Evolutionary conservation across 2,329 filamentous ascomycete genomes (phyloP).

Genomic region (Grosmannia clavigera): DNA sequence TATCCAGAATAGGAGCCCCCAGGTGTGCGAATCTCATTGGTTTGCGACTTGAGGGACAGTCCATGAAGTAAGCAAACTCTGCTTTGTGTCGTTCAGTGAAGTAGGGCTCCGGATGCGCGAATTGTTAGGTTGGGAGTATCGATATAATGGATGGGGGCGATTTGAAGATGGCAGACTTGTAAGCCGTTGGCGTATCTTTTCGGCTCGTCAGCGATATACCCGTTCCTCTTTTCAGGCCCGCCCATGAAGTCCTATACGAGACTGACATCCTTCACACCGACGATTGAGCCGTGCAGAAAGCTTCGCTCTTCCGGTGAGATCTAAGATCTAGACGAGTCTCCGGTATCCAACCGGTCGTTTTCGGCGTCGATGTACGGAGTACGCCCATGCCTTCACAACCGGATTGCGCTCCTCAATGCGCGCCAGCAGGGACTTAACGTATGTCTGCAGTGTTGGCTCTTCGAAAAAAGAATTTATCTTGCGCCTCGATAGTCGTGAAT

Average conservation of each 20-base stretch:
- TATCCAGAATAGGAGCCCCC: constrained; percentile 55
- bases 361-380: constrained; percentile 24
- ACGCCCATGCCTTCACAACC: constrained; percentile 37
- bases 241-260: constrained; percentile 32
- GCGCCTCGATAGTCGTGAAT: no score
- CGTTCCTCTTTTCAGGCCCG: not conserved
- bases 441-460: no score
- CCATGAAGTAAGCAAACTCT: constrained; percentile 46
- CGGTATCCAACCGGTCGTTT: constrained; percentile 37
- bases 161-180: constrained; percentile 41
- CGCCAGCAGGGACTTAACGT: constrained; percentile 25
- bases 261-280: constrained; percentile 51
- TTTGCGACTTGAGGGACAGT: constrained; percentile 43
- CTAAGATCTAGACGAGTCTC: constrained; percentile 36
- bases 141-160: constrained; percentile 27
- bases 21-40: constrained; percentile 42
- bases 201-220: not conserved
- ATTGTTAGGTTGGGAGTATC: constrained; percentile 43
- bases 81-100: constrained; percentile 52
- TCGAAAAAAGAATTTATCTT: no score
- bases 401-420: constrained; percentile 31
- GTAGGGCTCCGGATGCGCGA: constrained; percentile 40
- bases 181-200: constrained; percentile 43
- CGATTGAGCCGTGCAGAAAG: constrained; percentile 41
- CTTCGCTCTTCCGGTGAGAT: constrained; percentile 35